Evolutionary conservation across 192 early-diverging fungal species (phyloP).

Genomic region (Rhizophagus clarus): DNA sequence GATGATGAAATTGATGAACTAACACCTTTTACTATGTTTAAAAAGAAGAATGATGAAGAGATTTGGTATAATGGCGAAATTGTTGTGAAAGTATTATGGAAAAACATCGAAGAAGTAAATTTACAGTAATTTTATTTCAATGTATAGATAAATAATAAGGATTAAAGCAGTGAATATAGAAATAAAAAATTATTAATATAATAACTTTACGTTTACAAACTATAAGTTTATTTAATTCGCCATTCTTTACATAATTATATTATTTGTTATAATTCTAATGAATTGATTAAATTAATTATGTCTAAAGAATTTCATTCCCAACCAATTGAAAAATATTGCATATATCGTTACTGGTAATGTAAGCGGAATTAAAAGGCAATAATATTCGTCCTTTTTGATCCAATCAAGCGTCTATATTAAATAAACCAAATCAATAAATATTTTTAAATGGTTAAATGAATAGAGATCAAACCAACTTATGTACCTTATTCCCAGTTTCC

Average conservation of each 20-base stretch:
- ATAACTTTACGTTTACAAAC: too few species aligned
- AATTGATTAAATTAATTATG: conserved; percentile 62
- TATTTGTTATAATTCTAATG: background rate
- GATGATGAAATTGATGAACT: background rate
- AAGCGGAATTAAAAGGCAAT: conserved; percentile 80
- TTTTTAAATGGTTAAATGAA: background rate
- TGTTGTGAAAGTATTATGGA: conserved; percentile 4
- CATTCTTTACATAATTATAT: background rate
- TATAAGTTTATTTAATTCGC: too few species aligned
- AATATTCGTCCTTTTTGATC: conserved; percentile 79
- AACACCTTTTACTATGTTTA: background rate
- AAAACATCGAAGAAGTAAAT: background rate
- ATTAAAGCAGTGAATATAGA: background rate
- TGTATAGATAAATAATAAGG: background rate
- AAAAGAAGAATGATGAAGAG: conserved; percentile 2
- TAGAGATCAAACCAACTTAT: background rate
- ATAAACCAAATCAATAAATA: background rate
- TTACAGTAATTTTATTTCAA: background rate
- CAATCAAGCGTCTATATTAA: conserved; percentile 61
- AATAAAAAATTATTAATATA: background rate
- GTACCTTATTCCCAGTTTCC: conserved; percentile 62
- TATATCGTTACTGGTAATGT: conserved; percentile 74
- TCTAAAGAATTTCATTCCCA: conserved; percentile 92
- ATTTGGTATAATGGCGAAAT: conserved; percentile 13
- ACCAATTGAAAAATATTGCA: conserved; percentile 90